Percentiles rank a stretch among this genome's conserved stretches.
Evolutionary conservation across 2,329 filamentous ascomycete species (phyloP).

Genomic region (Paradendryphiella salina): DNA sequence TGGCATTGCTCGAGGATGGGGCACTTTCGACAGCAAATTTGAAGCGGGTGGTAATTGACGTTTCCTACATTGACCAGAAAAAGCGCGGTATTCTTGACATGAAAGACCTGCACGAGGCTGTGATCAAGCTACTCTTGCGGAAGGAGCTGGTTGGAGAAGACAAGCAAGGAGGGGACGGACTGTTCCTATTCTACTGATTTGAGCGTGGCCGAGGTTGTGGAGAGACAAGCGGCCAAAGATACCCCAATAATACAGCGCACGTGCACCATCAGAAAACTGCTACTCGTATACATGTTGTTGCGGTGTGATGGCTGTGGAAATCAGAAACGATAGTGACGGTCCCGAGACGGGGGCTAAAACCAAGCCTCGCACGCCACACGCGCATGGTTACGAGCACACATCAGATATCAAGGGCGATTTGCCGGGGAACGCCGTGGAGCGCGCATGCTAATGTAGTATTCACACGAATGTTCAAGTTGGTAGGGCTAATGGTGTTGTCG

Average conservation of each 20-base stretch:
- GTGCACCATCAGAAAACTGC: neutral
- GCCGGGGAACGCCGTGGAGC: constrained; percentile 4
- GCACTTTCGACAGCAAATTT: constrained; percentile 71
- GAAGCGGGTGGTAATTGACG: constrained; percentile 82
- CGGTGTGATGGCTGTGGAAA: neutral
- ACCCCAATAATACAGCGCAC: constrained; percentile 8
- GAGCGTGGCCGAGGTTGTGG: neutral
- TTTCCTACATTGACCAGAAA: constrained; percentile 91
- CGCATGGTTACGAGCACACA: neutral
- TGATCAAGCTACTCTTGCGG: constrained; percentile 73
- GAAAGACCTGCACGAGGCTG: constrained; percentile 84
- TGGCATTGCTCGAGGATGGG: constrained; percentile 80
- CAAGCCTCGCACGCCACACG: constrained; percentile 10
- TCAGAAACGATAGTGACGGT: neutral
- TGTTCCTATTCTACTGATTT: constrained; percentile 42
- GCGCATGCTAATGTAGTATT: constrained; percentile 5
- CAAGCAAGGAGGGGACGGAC: constrained; percentile 30
- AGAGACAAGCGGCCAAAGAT: constrained; percentile 12
- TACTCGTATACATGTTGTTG: too few relatives aligned
- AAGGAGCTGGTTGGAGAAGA: constrained; percentile 62
- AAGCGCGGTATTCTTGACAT: constrained; percentile 93
- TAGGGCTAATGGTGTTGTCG: constrained; percentile 18
- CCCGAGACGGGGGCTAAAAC: constrained; percentile 13
- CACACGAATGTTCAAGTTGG: constrained; percentile 6
- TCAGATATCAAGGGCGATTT: constrained; percentile 3